A percentile compares a stretch with the other conserved stretches of the same genome.
These are phyloP conservation scores for Ceratobasidium sp. DNA, from an alignment of 1,284 basidiomycete species.

Conservation along the genomic window DNA sequence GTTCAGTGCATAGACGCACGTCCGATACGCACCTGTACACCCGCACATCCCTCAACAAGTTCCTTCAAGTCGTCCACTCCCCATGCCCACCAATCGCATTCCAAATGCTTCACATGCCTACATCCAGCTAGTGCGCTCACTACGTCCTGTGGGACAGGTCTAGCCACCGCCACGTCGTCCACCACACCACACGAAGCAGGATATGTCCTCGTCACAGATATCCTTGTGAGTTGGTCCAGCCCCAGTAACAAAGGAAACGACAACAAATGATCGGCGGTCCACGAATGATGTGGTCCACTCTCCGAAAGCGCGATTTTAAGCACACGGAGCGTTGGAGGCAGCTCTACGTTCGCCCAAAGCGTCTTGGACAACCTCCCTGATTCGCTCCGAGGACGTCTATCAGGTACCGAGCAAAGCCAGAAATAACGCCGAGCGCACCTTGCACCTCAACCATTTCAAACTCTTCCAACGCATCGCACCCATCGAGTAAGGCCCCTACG, in stretches of 20 bases:
- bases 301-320: constrained; percentile 54
- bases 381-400: too few species aligned
- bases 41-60: constrained; percentile 53
- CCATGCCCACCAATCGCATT: constrained; percentile 58
- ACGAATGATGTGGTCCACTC: constrained; percentile 55
- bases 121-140: constrained; percentile 47
- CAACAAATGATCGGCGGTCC: constrained; percentile 56
- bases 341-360: constrained; percentile 54
- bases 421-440: constrained; percentile 49
- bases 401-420: background rate
- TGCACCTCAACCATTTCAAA: constrained; percentile 55
- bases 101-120: constrained; percentile 47
- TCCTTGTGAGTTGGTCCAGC: constrained; percentile 49
- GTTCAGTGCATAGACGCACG: constrained; percentile 1
- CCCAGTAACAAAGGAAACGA: constrained; percentile 53
- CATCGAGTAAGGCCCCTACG: constrained; percentile 53
- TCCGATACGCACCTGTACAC: constrained; percentile 52
- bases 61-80: constrained; percentile 53
- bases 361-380: constrained; percentile 56
- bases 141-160: constrained; percentile 53
- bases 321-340: constrained; percentile 50
- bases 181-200: constrained; percentile 31
- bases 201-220: constrained; percentile 51
- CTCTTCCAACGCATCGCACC: constrained; percentile 54
- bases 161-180: constrained; percentile 52